Conservation (phyloP, 306 rosid genomes). For the Sechiopsis laciniata region DNA sequence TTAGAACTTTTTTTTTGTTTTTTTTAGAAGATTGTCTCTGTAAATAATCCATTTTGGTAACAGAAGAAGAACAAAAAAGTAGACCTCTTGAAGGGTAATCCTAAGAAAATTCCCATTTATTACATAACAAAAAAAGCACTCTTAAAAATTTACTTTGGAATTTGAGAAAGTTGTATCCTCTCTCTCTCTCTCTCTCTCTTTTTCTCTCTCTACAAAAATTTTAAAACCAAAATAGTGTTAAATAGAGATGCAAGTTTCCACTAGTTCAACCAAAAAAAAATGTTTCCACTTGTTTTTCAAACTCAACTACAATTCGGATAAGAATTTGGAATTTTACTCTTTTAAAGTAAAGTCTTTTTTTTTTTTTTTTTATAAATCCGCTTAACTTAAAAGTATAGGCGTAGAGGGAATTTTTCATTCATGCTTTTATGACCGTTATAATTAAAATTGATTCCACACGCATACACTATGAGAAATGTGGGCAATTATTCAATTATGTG, state of each 20-base stretch:
- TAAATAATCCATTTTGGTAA: slow-evolving; percentile 20
- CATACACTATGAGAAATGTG: slow-evolving; percentile 8
- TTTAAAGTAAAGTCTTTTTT: too few relatives aligned
- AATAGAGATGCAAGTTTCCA: slow-evolving; percentile 10
- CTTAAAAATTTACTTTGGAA: slow-evolving; percentile 17
- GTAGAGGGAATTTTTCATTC: slow-evolving; percentile 8
- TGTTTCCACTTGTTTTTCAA: neutral
- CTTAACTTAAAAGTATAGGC: neutral
- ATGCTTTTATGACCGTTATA: slow-evolving; percentile 14
- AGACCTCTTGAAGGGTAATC: neutral
- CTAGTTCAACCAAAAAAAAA: too few relatives aligned
- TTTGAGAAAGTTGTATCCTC: slow-evolving; percentile 8
- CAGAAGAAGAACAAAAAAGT: slow-evolving; percentile 15
- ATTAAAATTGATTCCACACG: slow-evolving; percentile 22
- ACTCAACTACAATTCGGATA: too few relatives aligned
- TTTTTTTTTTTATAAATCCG: neutral
- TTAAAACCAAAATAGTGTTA: neutral
- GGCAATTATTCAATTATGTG: neutral
- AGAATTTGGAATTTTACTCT: too few relatives aligned
- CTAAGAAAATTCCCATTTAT: neutral
- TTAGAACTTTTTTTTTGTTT: slow-evolving; percentile 21
- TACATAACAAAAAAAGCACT: neutral
- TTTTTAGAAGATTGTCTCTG: slow-evolving; percentile 23
- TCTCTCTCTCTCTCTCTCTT: neutral
- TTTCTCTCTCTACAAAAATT: neutral